Evolutionary conservation across 2,329 filamentous ascomycete genomes (phyloP).

Genomic region (Pseudogymnoascus sp.): DNA sequence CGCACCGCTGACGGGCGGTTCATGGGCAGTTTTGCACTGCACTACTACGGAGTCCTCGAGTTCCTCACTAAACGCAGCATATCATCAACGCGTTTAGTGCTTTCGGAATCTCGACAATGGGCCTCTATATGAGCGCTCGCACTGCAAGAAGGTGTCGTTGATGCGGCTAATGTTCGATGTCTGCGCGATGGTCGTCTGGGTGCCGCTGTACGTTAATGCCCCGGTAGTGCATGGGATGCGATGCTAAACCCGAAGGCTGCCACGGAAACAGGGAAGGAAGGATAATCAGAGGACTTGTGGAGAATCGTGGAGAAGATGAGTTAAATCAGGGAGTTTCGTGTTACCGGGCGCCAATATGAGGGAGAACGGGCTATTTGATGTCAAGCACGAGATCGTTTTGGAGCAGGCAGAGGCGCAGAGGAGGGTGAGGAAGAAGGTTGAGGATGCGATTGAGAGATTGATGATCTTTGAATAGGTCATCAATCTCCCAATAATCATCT

Average conservation of each 20-base stretch:
- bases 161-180: slow-evolving; percentile 87
- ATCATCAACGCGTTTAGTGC: slow-evolving; percentile 93
- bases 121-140: slow-evolving; percentile 97
- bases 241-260: not conserved
- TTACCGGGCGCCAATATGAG: not conserved
- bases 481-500: slow-evolving; percentile 14
- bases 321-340: not conserved
- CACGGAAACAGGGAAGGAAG: not conserved
- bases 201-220: slow-evolving; percentile 87
- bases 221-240: slow-evolving; percentile 91
- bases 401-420: slow-evolving; percentile 33
- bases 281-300: not conserved
- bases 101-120: slow-evolving; percentile 76
- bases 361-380: not conserved
- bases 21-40: slow-evolving; percentile 77
- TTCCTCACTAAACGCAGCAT: slow-evolving; percentile 95
- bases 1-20: slow-evolving; percentile 72
- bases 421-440: slow-evolving; percentile 67
- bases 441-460: slow-evolving; percentile 45
- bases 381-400: not conserved
- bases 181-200: slow-evolving; percentile 86
- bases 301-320: not conserved
- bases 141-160: slow-evolving; percentile 90
- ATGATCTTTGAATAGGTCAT: too few species aligned
- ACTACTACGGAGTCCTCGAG: slow-evolving; percentile 95